Percentiles rank a stretch among this genome's conserved stretches.
Evolutionary conservation across 2,329 filamentous ascomycete genomes (phyloP).

Genomic region (Paecilomyces sp.): DNA sequence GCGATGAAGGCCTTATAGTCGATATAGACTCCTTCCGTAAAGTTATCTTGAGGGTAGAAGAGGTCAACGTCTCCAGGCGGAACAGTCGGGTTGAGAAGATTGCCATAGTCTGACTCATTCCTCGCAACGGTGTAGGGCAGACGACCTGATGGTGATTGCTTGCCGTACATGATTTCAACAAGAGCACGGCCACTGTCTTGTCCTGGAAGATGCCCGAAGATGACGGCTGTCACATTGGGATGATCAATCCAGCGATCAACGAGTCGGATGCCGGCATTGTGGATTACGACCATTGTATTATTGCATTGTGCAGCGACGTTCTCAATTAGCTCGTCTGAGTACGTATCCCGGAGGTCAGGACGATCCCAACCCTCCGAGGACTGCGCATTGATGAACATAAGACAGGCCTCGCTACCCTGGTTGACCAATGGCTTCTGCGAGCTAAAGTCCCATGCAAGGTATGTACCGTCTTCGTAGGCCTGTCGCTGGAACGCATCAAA

Average conservation of each 20-base stretch:
- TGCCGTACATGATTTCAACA: constrained; percentile 52
- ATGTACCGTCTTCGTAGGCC: constrained; percentile 50
- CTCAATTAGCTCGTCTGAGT: constrained; percentile 49
- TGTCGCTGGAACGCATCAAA: constrained; percentile 49
- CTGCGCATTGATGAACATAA: constrained; percentile 45
- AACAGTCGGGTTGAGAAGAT: constrained; percentile 32
- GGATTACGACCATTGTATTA: constrained; percentile 58
- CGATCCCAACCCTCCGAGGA: constrained; percentile 33
- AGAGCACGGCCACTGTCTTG: constrained; percentile 55
- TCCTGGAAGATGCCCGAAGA: constrained; percentile 59
- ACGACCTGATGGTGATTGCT: constrained; percentile 50
- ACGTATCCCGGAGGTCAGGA: constrained; percentile 24
- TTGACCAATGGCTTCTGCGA: constrained; percentile 44
- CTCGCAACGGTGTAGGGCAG: constrained; percentile 57
- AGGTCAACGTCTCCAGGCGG: constrained; percentile 5
- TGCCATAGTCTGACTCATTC: constrained; percentile 50
- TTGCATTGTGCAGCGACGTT: constrained; percentile 53
- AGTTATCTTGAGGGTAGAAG: constrained; percentile 24
- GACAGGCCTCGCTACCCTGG: background rate
- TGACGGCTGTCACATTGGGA: constrained; percentile 56
- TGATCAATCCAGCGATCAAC: constrained; percentile 58
- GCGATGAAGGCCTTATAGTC: constrained; percentile 49
- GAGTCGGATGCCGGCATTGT: constrained; percentile 56
- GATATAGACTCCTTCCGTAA: constrained; percentile 46
- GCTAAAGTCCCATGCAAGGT: constrained; percentile 54